Conservation (phyloP, 257 asterid genomes). For the Solanum boliviense region DNA sequence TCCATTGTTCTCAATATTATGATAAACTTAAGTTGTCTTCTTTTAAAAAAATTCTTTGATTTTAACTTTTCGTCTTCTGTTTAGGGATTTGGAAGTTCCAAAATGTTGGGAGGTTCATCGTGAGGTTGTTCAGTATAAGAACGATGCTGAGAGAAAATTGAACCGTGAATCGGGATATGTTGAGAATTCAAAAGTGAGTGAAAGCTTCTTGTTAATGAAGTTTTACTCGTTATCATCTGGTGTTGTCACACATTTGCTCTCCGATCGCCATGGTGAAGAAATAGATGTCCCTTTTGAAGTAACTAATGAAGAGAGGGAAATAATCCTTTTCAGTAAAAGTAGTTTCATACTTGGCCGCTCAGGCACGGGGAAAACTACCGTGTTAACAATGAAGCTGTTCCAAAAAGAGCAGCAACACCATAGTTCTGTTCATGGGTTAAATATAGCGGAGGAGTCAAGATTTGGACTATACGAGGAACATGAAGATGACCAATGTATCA, state of each 20-base stretch:
- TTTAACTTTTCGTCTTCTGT: not conserved
- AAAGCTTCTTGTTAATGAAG: constrained; percentile 54
- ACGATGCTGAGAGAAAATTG: not conserved
- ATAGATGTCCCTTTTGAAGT: constrained; percentile 55
- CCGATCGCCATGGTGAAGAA: constrained; percentile 32
- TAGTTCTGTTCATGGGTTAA: constrained; percentile 22
- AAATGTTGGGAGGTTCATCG: constrained; percentile 28
- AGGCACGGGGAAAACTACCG: constrained; percentile 66
- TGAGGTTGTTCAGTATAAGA: constrained; percentile 25
- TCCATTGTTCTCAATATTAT: not conserved
- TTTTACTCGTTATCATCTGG: constrained; percentile 47
- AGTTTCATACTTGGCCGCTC: constrained; percentile 63
- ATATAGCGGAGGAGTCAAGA: not conserved
- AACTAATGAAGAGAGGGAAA: constrained; percentile 46
- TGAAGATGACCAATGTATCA: not conserved
- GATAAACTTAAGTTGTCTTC: not conserved
- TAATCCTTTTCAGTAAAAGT: constrained; percentile 29
- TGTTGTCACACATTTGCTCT: constrained; percentile 40
- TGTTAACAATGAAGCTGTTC: constrained; percentile 44
- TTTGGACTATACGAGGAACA: not conserved
- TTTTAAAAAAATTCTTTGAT: not conserved
- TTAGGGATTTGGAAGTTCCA: constrained; percentile 50
- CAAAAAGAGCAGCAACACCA: constrained; percentile 33
- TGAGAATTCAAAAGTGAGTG: constrained; percentile 50
- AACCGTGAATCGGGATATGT: constrained; percentile 12